Conservation (phyloP, 2,329 filamentous ascomycete genomes). For the Aspergillus sp. region DNA sequence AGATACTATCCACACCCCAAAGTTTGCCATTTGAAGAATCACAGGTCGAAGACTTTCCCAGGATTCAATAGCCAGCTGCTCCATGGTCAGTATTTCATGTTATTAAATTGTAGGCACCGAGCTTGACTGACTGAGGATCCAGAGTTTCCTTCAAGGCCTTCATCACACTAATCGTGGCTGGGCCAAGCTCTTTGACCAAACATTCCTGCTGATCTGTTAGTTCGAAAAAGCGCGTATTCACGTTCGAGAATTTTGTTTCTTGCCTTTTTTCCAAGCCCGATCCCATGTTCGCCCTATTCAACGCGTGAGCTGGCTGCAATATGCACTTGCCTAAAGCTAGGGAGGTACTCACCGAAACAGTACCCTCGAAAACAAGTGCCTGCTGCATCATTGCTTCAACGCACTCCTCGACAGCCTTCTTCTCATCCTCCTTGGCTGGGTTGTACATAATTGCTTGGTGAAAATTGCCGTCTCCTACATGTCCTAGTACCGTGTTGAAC, state of each 20-base stretch:
- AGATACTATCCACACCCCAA: too few species aligned
- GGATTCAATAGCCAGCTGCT: constrained; percentile 63
- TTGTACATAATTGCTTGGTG: constrained; percentile 89
- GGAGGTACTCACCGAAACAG: constrained; percentile 59
- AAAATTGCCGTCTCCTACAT: constrained; percentile 90
- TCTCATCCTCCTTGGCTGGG: constrained; percentile 64
- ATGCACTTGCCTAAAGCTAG: neutral
- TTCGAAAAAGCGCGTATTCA: too few species aligned
- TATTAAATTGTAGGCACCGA: neutral
- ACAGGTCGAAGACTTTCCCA: constrained; percentile 74
- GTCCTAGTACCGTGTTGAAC: constrained; percentile 80
- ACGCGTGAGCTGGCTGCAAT: neutral
- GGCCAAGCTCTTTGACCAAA: constrained; percentile 73
- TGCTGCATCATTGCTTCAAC: constrained; percentile 83
- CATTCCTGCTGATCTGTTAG: constrained; percentile 45
- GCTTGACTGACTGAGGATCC: constrained; percentile 71
- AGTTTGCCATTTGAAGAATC: neutral
- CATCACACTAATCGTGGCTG: constrained; percentile 78
- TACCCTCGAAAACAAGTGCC: constrained; percentile 86
- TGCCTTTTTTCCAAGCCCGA: constrained; percentile 77
- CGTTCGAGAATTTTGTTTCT: too few species aligned
- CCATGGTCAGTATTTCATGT: neutral
- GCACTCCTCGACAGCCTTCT: constrained; percentile 70
- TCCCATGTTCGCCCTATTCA: constrained; percentile 68
- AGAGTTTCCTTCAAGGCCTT: constrained; percentile 73